Evolutionary conservation across 139 green algal genomes (phyloP).

Genomic region (Mychonastes homosphaera): DNA sequence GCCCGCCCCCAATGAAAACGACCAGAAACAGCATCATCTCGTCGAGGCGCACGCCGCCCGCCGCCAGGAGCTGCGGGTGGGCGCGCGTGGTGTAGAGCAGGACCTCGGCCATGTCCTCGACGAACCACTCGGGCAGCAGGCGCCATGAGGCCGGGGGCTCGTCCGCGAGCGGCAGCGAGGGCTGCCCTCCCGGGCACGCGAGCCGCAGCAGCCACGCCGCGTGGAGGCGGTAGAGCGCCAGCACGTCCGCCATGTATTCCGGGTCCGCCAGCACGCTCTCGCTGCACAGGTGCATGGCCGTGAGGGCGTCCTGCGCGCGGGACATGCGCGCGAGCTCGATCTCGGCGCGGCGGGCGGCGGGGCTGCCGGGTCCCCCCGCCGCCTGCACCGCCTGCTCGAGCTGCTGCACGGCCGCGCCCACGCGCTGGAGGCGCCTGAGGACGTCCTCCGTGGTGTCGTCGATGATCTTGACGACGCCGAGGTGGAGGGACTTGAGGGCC

Average conservation of each 20-base stretch:
- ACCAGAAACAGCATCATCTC: slow-evolving; percentile 65
- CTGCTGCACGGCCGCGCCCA: slow-evolving; percentile 9
- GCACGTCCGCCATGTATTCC: slow-evolving; percentile 38
- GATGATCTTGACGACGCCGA: slow-evolving; percentile 56
- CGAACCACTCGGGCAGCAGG: slow-evolving; percentile 60
- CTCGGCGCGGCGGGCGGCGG: background rate
- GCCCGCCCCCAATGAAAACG: slow-evolving; percentile 46
- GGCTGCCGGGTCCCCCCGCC: slow-evolving; percentile 19
- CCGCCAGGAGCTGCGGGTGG: slow-evolving; percentile 26
- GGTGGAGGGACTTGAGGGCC: slow-evolving; percentile 63
- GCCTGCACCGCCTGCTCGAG: slow-evolving; percentile 15
- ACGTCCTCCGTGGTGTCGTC: background rate
- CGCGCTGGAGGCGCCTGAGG: too few relatives aligned
- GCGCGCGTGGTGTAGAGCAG: slow-evolving; percentile 42
- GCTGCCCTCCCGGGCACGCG: slow-evolving; percentile 18
- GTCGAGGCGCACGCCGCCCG: slow-evolving; percentile 21
- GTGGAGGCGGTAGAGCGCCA: slow-evolving; percentile 62
- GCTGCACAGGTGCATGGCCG: slow-evolving; percentile 21
- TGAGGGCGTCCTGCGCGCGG: slow-evolving; percentile 3
- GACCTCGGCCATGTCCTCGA: slow-evolving; percentile 74
- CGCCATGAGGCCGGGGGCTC: background rate
- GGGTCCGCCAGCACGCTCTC: slow-evolving; percentile 32
- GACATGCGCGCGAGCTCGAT: slow-evolving; percentile 1
- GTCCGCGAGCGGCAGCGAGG: slow-evolving; percentile 49
- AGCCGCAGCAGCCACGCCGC: slow-evolving; percentile 59